These are phyloP conservation scores for Tausonia pullulans DNA, from an alignment of 1,284 basidiomycete species.

Conservation along the genomic window DNA sequence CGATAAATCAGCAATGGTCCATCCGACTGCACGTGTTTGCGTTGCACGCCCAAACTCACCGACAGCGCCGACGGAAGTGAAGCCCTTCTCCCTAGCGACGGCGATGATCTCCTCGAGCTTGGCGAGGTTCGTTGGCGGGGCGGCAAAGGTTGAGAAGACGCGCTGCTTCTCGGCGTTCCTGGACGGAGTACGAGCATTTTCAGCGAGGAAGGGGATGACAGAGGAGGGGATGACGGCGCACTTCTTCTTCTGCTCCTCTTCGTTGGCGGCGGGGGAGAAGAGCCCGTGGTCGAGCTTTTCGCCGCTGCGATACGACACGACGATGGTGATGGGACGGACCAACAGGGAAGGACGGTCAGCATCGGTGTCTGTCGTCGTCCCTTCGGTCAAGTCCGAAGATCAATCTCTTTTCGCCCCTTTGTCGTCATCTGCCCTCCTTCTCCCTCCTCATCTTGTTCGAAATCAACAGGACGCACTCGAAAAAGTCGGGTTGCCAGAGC, in stretches of 20 bases:
- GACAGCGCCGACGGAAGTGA: constrained; percentile 29
- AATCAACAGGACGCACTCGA: neutral
- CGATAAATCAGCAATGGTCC: neutral
- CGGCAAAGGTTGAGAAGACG: constrained; percentile 26
- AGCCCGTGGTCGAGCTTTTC: constrained; percentile 30
- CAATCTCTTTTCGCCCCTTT: too few relatives aligned
- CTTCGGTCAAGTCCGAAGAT: too few relatives aligned
- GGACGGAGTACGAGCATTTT: neutral
- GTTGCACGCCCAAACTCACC: constrained; percentile 20
- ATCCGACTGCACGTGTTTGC: neutral
- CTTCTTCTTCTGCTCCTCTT: constrained; percentile 13
- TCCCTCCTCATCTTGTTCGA: neutral
- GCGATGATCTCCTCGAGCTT: constrained; percentile 30
- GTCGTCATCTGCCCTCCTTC: too few relatives aligned
- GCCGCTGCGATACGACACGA: constrained; percentile 17
- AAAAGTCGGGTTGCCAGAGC: constrained; percentile 8
- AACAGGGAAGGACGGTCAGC: neutral
- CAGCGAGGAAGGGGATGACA: neutral
- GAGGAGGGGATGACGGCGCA: neutral
- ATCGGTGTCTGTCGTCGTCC: too few relatives aligned
- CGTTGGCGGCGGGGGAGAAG: constrained; percentile 27
- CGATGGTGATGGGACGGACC: constrained; percentile 21
- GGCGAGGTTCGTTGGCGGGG: constrained; percentile 26
- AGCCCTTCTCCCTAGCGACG: constrained; percentile 29
- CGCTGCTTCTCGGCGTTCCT: constrained; percentile 23